Evolutionary conservation across 495 filamentous ascomycete species (phyloP).

Genomic region (Aspergillus biplanus): DNA sequence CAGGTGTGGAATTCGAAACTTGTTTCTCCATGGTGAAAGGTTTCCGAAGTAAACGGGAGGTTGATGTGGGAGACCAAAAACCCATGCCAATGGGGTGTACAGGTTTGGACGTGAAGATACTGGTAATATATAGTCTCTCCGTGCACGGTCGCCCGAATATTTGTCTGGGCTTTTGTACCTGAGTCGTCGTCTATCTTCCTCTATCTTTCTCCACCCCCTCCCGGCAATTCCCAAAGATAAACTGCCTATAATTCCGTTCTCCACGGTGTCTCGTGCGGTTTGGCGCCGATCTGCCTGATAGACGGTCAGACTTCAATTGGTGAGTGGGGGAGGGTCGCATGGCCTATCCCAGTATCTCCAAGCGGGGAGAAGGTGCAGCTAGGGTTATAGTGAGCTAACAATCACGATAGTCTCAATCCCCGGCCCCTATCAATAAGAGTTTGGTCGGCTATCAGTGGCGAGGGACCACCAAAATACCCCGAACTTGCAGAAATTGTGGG

Average conservation of each 20-base stretch:
- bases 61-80: neutral
- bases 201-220: no score
- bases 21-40: conserved; percentile 21
- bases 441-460: conserved; percentile 7
- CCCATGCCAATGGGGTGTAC: neutral
- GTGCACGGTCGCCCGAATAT: no score
- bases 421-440: neutral
- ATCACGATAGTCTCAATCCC: neutral
- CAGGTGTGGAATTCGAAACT: conserved; percentile 3
- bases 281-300: neutral
- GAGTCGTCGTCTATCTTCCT: neutral
- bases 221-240: neutral
- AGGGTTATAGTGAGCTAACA: no score
- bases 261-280: neutral
- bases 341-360: no score
- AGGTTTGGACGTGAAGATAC: neutral
- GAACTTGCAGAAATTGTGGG: neutral
- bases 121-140: no score
- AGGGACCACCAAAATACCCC: neutral
- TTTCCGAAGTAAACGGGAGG: neutral
- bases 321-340: no score
- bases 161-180: no score
- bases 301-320: neutral
- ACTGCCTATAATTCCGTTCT: neutral
- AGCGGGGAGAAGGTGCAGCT: neutral